Conservation (phyloP, 108 stramenopile species). For the Conticribra guillardii region DNA sequence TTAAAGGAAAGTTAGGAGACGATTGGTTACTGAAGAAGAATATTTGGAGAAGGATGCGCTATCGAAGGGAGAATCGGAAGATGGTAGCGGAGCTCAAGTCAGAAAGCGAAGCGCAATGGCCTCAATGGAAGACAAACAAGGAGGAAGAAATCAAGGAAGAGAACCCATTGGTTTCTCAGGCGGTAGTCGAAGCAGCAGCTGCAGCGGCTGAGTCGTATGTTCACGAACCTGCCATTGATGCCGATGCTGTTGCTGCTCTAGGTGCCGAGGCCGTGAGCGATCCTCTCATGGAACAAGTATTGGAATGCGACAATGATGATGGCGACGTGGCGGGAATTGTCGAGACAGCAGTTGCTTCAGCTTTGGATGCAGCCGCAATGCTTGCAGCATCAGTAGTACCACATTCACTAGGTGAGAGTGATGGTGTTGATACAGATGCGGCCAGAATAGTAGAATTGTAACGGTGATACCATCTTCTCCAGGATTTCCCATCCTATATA, state of each 20-base stretch:
- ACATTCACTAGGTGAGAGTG: background rate
- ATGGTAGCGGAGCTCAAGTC: constrained; percentile 56
- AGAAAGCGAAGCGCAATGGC: too few species aligned
- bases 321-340: too few species aligned
- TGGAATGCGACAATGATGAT: too few species aligned
- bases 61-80: constrained; percentile 83
- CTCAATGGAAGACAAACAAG: background rate
- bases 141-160: constrained; percentile 1
- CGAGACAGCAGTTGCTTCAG: constrained; percentile 15
- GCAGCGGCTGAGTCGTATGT: constrained; percentile 21
- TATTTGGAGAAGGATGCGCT: constrained; percentile 91
- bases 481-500: too few species aligned
- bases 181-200: constrained; percentile 24
- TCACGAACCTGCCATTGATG: constrained; percentile 40
- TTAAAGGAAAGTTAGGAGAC: constrained; percentile 76
- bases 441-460: too few species aligned
- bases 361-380: constrained; percentile 65
- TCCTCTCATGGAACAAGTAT: too few species aligned
- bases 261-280: constrained; percentile 17
- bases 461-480: too few species aligned
- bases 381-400: constrained; percentile 53
- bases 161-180: background rate
- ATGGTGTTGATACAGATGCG: too few species aligned
- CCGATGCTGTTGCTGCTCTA: constrained; percentile 29
- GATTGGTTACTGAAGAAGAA: constrained; percentile 89